Evolutionary conservation across 1,284 basidiomycete genomes (phyloP), one percentile per base, ranked within the genome.

Genomic region (Cutaneotrichosporon spelunceum): DNA sequence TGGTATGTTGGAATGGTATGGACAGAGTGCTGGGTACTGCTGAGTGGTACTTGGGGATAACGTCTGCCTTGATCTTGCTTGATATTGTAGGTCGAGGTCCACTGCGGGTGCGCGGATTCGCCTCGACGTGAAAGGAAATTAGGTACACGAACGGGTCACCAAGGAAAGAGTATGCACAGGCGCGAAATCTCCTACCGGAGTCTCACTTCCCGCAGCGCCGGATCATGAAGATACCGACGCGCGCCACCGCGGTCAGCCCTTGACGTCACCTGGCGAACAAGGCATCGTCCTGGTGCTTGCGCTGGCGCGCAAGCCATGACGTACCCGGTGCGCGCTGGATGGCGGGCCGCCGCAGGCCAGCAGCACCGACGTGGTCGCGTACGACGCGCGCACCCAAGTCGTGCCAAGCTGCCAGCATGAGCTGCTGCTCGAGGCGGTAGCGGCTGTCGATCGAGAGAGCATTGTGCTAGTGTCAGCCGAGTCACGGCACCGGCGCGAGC

Each of bases 391-490:
- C 86, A 3, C 89, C 88, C 44, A 85, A 77, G 47, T 81, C 82
- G 72, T 92, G 90, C 66, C 91, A 82, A 11, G 86, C 85, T 56
- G 87, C 83, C 24, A 91, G 80, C 86, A 94, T 88, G 58, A 91
- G 82, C 67, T 87, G 85, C 67, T 91, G 89, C 75, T 94, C 91
- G 55, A 83, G 82, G 60, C 84, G 82, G 72, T 91, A 90, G 26
- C 85, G 84, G 62, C 56, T 54, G 56, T 53, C 52, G 33, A 64
- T 42, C 16, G 57, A 52, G 27, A 61, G 44, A 1, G 48, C 39
- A 26, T 59, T 59, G 23, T 60, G 48, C 64, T 62, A 44, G 21
- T 1, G 54, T 50, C 29, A 52, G 52, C 30, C 7, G 34, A 7
- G 24, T 9, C 19, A 6, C 2, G 16, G 21, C 8, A 26, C 14